Base-by-base conservation (phyloP, 2,329 filamentous ascomycete genomes). In the Aspergillus felis region DNA sequence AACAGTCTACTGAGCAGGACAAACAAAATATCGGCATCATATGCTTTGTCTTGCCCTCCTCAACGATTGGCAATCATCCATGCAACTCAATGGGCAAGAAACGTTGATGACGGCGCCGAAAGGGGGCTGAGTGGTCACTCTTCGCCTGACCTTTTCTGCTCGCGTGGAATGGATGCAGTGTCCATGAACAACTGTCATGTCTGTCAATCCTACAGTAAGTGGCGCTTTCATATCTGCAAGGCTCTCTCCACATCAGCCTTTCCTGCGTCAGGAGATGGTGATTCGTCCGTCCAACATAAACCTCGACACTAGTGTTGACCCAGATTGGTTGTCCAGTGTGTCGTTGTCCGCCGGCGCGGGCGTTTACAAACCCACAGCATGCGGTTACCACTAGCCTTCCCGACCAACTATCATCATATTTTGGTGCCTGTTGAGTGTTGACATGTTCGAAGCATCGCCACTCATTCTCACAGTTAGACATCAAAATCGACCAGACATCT, bases 371-470 rank as follows among this genome's bases (percentile, higher is more conserved):
- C 42, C 22, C n/a, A 24, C 44, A 47, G 44, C 44, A 17, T 47
- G 44, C 44, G 44, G 17, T 27, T 47, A 24, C 44, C 44, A 47
- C 44, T 38, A 38, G 32, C 32, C 14, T 35, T 35, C 14, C 32
- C 58, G 49, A 50, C 28, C 52, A 48, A 38, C 52, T 46, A 56
- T 53, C 42, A 46, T 53, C 35, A 29, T 49, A 47, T 55, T 55
- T 48, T 44, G 50, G 56, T 58, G 56, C 60, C 57, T 57, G 56
- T 58, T 57, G 58, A 57, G 54, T 56, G 56, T 58, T 60, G 58
- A 57, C 47, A 55, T 62, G 60, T 56, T 51, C 42, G 32, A 20
- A 47, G 57, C 53, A 57, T 51, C 56, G 27, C 56, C 58, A 60
- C 50, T 59, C 60, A 52, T 56, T 61, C 58, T 53, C 20, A 12